Conservation (phyloP, 2,329 filamentous ascomycete genomes). For the Beauveria sp. region DNA sequence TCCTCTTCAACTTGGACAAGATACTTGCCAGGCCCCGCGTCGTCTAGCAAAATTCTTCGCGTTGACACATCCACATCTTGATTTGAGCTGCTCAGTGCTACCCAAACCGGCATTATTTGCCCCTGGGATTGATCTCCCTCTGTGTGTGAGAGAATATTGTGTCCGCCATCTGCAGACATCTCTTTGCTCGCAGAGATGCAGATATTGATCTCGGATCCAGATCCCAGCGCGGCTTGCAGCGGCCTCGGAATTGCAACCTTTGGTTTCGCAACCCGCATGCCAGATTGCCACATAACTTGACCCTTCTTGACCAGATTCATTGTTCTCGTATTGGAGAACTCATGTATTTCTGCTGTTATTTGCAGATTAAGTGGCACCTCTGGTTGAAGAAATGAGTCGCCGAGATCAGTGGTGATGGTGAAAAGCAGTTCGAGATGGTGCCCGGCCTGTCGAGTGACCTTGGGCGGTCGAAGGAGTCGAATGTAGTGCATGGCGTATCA, state of each 20-base stretch:
- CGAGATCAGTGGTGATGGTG: conserved; percentile 50
- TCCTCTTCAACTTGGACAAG: conserved; percentile 44
- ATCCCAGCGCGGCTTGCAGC: conserved; percentile 19
- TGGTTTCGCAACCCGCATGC: conserved; percentile 34
- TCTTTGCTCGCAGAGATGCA: conserved; percentile 21
- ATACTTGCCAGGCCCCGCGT: conserved; percentile 15
- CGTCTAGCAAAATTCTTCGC: conserved; percentile 23
- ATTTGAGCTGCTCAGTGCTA: conserved; percentile 22
- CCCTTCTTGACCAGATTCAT: conserved; percentile 20
- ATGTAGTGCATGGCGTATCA: conserved; percentile 47
- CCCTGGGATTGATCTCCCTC: conserved; percentile 19
- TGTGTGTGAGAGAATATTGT: conserved; percentile 18
- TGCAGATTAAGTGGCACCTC: conserved; percentile 35
- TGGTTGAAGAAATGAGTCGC: conserved; percentile 45
- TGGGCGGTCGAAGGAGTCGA: conserved; percentile 42
- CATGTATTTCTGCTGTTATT: conserved; percentile 24
- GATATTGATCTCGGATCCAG: conserved; percentile 20
- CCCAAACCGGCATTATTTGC: conserved; percentile 37
- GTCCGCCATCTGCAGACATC: conserved; percentile 20
- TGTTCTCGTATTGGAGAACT: conserved; percentile 16
- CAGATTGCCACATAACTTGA: conserved; percentile 23
- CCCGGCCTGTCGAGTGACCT: conserved; percentile 22
- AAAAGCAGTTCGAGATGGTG: conserved; percentile 37
- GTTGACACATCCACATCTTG: conserved; percentile 20
- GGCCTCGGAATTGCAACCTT: conserved; percentile 20